Base-by-base conservation (phyloP, 768 basidiomycete species). In the Hericium alpestre region DNA sequence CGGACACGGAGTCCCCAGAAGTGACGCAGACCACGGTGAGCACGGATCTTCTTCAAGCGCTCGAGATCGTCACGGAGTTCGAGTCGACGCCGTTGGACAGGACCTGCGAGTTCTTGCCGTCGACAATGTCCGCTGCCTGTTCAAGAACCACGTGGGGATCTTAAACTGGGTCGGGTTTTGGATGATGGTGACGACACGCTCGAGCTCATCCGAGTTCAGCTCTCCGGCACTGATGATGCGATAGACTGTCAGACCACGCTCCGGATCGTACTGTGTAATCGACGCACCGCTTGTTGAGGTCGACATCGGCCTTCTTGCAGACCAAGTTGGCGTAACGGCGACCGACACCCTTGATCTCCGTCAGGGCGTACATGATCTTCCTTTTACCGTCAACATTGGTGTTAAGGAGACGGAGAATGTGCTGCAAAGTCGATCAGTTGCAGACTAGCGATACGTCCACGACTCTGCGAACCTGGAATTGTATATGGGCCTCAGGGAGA, bases 321-420 rank as follows among this genome's bases (percentile, higher is more conserved):
- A 98, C 95, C 67, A 98, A 76, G 77, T 98, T 98, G 70, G 96
- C 86, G 77, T 98, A 99, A 55, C 96, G 89, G 63, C 96, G 87
- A 67, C 96, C 96, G 59, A 99, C 96, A 84, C 96, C 96, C 82
- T 98, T 98, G 82, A 99, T 99, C 79, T 99, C 96, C 51, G 96
- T 98, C 79, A 98, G 73, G 67, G 96, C 95, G 73, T 93, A 98
- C 90, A 93, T 97, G 74, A 99, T 88, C 79, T 99, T 99, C 67
- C 96, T 86, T 72, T 95, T 94, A 65, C 96, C 96, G 74, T 98
- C 95, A 64, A 99, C 96, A 79, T 98, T 98, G 72, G 96, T 98
- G 82, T 98, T 98, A 66, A 96, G 80, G 48, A 99, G 84, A 88
- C 96, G 96, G 59, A 99, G 77, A 74, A 99, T 99, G 84, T 98